Percentiles rank a stretch among this genome's conserved stretches.
Evolutionary conservation across 345 rosid species (phyloP).

Genomic region (Triadica sebifera): DNA sequence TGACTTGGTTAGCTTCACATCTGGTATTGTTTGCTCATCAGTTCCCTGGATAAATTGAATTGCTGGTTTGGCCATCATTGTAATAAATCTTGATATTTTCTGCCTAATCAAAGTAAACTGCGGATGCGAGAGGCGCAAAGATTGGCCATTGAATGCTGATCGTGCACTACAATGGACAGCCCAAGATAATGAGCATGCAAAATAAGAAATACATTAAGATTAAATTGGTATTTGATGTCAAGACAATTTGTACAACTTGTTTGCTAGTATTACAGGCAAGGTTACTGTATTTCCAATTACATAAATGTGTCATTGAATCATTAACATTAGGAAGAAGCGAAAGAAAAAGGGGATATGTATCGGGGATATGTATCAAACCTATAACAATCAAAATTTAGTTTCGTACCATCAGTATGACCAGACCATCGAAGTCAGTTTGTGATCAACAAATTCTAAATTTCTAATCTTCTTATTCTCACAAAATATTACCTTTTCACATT

Average conservation of each 20-base stretch:
- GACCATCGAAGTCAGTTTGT: not conserved
- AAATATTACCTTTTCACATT: not conserved
- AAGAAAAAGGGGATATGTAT: not conserved
- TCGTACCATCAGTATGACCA: not conserved
- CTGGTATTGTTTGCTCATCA: slow-evolving; percentile 80
- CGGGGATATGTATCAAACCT: too few species aligned
- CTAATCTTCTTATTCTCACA: not conserved
- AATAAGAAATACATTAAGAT: slow-evolving; percentile 1
- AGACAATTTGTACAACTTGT: not conserved
- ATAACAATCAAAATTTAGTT: not conserved
- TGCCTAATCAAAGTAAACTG: slow-evolving; percentile 17
- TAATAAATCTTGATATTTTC: slow-evolving; percentile 28
- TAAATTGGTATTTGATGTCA: not conserved
- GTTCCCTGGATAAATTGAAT: slow-evolving; percentile 92
- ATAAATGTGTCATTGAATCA: too few species aligned
- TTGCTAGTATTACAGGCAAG: not conserved
- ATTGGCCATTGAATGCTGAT: slow-evolving; percentile 50
- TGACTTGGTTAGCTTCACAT: slow-evolving; percentile 81
- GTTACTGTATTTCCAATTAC: too few species aligned
- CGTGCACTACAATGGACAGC: slow-evolving; percentile 33
- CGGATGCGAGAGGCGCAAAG: slow-evolving; percentile 31
- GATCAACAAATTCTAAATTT: not conserved
- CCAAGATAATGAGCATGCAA: slow-evolving; percentile 44
- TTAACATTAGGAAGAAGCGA: not conserved
- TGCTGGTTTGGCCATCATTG: slow-evolving; percentile 70